These are phyloP conservation scores for Ustilago vetiveriae DNA, from an alignment of 1,284 basidiomycete genomes.

Conservation along the genomic window DNA sequence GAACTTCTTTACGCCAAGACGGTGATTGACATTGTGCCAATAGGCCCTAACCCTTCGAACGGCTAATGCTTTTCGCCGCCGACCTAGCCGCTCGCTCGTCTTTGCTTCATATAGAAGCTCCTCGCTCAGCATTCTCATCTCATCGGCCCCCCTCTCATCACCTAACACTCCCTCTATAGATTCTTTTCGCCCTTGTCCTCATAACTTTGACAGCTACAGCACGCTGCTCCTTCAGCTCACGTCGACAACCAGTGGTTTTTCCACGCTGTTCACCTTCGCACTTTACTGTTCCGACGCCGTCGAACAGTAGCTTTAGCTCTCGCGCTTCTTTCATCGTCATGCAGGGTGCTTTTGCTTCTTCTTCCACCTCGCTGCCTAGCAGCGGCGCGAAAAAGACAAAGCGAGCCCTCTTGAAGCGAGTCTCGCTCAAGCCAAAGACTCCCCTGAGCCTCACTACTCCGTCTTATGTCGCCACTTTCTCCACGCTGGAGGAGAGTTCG, in stretches of 20 bases:
- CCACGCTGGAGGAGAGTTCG: constrained; percentile 1
- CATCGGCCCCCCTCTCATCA: background rate
- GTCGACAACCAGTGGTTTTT: background rate
- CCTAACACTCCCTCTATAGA: too few relatives aligned
- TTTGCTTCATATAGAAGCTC: constrained; percentile 14
- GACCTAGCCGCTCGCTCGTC: background rate
- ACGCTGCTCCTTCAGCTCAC: too few relatives aligned
- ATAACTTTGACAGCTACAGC: too few relatives aligned
- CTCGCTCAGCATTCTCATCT: background rate
- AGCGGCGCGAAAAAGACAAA: constrained; percentile 12
- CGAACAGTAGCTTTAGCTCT: background rate
- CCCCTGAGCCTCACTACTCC: background rate
- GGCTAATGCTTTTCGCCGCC: too few relatives aligned
- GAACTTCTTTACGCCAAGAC: background rate
- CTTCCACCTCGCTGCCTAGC: constrained; percentile 9
- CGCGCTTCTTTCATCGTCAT: background rate
- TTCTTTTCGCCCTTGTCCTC: background rate
- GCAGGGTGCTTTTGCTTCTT: constrained; percentile 16
- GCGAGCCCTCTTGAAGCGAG: constrained; percentile 13
- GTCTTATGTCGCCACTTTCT: background rate
- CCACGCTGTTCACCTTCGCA: too few relatives aligned
- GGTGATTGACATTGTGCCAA: too few relatives aligned
- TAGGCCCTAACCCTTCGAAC: too few relatives aligned
- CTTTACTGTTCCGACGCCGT: background rate
- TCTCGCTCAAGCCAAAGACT: constrained; percentile 13